These are phyloP conservation scores for Bolboschoenoplectus hybrid DNA, from an alignment of 202 grass and related monocot species.

Conservation along the genomic window DNA sequence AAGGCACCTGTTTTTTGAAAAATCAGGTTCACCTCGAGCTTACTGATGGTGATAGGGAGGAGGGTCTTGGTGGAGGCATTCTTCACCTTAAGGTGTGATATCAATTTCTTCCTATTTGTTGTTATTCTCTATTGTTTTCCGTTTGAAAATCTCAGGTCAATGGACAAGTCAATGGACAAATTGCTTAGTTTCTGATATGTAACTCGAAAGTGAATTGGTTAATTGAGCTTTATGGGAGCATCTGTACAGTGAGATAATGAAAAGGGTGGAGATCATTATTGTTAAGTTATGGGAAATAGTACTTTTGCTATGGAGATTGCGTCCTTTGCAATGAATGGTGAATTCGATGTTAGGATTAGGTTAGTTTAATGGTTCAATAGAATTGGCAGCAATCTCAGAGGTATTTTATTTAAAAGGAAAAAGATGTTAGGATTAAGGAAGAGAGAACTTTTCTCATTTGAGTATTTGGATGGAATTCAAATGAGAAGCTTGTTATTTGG, in stretches of 20 bases:
- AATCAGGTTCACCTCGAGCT: constrained; percentile 81
- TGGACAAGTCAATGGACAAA: neutral
- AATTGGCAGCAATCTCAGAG: neutral
- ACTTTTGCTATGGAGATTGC: neutral
- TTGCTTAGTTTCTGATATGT: neutral
- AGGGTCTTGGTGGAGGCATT: constrained; percentile 56
- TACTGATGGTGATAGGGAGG: constrained; percentile 60
- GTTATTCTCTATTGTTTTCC: neutral
- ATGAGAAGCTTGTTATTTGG: neutral
- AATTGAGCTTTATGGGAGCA: neutral
- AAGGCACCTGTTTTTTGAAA: constrained; percentile 71
- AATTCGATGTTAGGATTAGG: neutral
- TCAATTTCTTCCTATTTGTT: neutral
- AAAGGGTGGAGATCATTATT: neutral
- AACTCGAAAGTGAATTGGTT: neutral
- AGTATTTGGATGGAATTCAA: neutral
- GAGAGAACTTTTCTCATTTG: neutral
- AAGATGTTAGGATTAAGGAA: neutral
- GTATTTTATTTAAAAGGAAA: too few species aligned
- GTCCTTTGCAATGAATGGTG: neutral
- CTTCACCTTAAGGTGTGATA: constrained; percentile 70
- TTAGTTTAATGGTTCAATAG: neutral
- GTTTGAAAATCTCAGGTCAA: neutral
- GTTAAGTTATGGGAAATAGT: neutral
- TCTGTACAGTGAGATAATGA: neutral